A percentile compares a stretch with the other conserved stretches of the same genome.
phyloP scores from a whole-genome alignment of 495 filamentous ascomycete genomes.

The Chlorociboria aeruginascens region DNA sequence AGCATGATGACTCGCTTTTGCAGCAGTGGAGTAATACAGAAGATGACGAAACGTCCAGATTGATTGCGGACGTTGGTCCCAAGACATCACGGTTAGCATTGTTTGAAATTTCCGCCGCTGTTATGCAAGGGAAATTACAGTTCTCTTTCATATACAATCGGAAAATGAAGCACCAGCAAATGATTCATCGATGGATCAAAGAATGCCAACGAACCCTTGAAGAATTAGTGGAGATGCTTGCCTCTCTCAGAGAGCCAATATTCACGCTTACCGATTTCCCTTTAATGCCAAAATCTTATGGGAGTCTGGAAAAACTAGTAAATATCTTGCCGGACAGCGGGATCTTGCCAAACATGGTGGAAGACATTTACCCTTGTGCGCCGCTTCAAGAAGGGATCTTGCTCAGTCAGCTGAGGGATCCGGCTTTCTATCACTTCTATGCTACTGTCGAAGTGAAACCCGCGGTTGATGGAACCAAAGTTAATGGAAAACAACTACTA shows the following conservation, averaged over 20 bases:
- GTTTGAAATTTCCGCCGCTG: slow-evolving; percentile 18
- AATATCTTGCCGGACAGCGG: slow-evolving; percentile 35
- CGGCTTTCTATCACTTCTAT: not conserved
- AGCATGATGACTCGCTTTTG: slow-evolving; percentile 22
- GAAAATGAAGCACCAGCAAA: slow-evolving; percentile 22
- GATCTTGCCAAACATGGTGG: slow-evolving; percentile 27
- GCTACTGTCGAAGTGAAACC: too few relatives aligned
- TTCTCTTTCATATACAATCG: slow-evolving; percentile 22
- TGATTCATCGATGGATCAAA: slow-evolving; percentile 22
- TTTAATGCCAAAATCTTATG: slow-evolving; percentile 21
- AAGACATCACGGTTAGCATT: slow-evolving; percentile 23
- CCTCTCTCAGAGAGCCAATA: slow-evolving; percentile 4
- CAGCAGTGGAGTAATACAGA: slow-evolving; percentile 7
- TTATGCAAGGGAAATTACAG: slow-evolving; percentile 14
- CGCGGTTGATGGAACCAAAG: too few relatives aligned
- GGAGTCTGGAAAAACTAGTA: slow-evolving; percentile 4
- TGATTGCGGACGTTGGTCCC: slow-evolving; percentile 27
- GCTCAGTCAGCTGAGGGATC: not conserved
- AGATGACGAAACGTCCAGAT: slow-evolving; percentile 3
- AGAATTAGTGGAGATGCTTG: not conserved
- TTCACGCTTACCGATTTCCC: slow-evolving; percentile 19
- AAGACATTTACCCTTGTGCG: slow-evolving; percentile 58
- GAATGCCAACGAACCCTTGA: slow-evolving; percentile 12
- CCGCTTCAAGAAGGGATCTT: slow-evolving; percentile 50
- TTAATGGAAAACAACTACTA: not conserved